Conservation (phyloP, 2,329 filamentous ascomycete species). For the Magnaporthales sp. region DNA sequence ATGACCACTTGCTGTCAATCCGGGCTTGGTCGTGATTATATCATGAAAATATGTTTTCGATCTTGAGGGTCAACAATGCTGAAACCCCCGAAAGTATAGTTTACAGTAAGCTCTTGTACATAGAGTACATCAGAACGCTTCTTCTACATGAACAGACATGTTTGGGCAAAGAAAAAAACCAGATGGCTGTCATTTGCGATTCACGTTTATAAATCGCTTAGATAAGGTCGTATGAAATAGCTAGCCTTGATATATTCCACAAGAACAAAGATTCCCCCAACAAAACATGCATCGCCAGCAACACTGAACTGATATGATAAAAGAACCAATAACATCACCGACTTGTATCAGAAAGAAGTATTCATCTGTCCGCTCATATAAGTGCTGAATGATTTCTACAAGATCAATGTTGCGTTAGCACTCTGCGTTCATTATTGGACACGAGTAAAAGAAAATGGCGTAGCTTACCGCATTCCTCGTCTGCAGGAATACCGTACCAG, state of each 20-base stretch:
- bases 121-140: too few species aligned
- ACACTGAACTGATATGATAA: background rate
- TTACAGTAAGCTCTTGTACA: too few species aligned
- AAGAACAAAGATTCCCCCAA: background rate
- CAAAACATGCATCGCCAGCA: background rate
- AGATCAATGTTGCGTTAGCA: background rate
- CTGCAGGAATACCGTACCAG: slow-evolving; percentile 86
- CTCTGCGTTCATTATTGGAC: slow-evolving; percentile 6
- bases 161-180: background rate
- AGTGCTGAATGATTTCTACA: slow-evolving; percentile 40
- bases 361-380: slow-evolving; percentile 40
- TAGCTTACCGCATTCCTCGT: slow-evolving; percentile 69
- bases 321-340: background rate
- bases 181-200: background rate
- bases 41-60: background rate
- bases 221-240: background rate
- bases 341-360: slow-evolving; percentile 11
- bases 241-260: background rate
- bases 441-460: background rate
- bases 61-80: background rate
- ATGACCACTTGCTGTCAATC: background rate
- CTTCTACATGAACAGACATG: too few species aligned
- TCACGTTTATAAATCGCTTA: background rate
- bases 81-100: background rate
- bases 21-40: background rate